Conservation (phyloP, 208 protist genomes). For the Crithidia mellificae region DNA sequence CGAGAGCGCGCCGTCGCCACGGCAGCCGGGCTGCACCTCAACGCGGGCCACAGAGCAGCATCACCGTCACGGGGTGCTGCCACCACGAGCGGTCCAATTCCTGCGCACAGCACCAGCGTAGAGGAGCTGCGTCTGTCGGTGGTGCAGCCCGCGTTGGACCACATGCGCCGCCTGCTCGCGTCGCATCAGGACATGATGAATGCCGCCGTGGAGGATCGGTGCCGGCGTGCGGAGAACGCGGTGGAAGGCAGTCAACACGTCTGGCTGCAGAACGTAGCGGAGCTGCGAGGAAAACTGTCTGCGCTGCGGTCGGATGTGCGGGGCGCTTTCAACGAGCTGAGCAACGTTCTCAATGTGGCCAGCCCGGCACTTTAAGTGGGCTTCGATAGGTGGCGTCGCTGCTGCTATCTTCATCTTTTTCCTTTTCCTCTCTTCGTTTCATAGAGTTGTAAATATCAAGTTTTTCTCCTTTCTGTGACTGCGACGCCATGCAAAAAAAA, state of each 20-base stretch:
- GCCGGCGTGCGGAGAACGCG: slow-evolving; percentile 42
- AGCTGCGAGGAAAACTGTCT: slow-evolving; percentile 52
- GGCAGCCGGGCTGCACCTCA: neutral
- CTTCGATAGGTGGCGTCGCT: neutral
- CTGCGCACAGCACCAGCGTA: neutral
- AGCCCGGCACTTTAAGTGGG: slow-evolving; percentile 48
- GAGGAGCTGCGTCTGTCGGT: slow-evolving; percentile 46
- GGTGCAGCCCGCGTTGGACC: slow-evolving; percentile 61
- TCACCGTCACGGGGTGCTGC: too few species aligned
- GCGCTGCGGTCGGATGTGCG: slow-evolving; percentile 67
- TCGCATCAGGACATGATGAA: slow-evolving; percentile 76
- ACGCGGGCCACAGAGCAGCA: too few species aligned
- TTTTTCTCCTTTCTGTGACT: too few species aligned
- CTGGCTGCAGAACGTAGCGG: slow-evolving; percentile 60
- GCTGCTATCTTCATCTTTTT: neutral
- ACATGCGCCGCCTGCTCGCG: slow-evolving; percentile 71
- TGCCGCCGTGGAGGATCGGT: slow-evolving; percentile 68
- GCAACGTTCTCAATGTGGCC: slow-evolving; percentile 71
- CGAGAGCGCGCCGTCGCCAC: slow-evolving; percentile 24
- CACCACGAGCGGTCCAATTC: too few species aligned
- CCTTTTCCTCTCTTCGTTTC: neutral
- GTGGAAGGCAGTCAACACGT: slow-evolving; percentile 36
- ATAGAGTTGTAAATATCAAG: slow-evolving; percentile 10
- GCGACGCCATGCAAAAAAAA: too few species aligned
- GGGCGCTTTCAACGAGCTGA: slow-evolving; percentile 61